Conservation (phyloP, 805 yeast genomes). For the Soucietia sequanensis region DNA sequence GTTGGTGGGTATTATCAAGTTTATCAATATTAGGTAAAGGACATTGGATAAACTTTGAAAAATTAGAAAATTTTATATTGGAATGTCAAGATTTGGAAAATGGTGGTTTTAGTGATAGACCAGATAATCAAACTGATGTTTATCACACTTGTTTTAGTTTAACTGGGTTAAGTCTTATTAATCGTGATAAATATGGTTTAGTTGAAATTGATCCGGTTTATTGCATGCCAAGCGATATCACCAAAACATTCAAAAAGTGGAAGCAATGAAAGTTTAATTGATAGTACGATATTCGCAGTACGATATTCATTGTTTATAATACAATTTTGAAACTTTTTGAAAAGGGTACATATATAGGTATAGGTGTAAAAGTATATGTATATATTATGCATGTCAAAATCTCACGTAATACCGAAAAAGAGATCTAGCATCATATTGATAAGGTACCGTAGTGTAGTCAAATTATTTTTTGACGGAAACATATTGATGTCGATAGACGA, state of each 20-base stretch:
- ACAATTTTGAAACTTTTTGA: too few species aligned
- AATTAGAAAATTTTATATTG: conserved; percentile 66
- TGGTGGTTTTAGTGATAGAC: conserved; percentile 94
- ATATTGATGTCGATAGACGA: too few species aligned
- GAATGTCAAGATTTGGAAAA: conserved; percentile 68
- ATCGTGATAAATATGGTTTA: conserved; percentile 49
- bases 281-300: not conserved
- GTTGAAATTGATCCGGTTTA: conserved; percentile 78
- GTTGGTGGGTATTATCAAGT: conserved; percentile 94
- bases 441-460: too few species aligned
- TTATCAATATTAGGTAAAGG: conserved; percentile 62
- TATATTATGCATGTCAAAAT: too few species aligned
- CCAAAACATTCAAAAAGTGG: conserved; percentile 33
- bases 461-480: too few species aligned
- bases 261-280: conserved; percentile 3
- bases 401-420: too few species aligned
- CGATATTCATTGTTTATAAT: not conserved
- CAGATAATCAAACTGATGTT: conserved; percentile 88
- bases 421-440: too few species aligned
- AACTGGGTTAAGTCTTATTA: conserved; percentile 80
- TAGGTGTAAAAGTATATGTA: too few species aligned
- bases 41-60: conserved; percentile 74
- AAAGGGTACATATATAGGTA: too few species aligned
- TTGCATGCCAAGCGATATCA: conserved; percentile 67
- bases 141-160: conserved; percentile 90